Base-by-base conservation (phyloP, 164 flowering plant species). In the Vitis vinifera region DNA sequence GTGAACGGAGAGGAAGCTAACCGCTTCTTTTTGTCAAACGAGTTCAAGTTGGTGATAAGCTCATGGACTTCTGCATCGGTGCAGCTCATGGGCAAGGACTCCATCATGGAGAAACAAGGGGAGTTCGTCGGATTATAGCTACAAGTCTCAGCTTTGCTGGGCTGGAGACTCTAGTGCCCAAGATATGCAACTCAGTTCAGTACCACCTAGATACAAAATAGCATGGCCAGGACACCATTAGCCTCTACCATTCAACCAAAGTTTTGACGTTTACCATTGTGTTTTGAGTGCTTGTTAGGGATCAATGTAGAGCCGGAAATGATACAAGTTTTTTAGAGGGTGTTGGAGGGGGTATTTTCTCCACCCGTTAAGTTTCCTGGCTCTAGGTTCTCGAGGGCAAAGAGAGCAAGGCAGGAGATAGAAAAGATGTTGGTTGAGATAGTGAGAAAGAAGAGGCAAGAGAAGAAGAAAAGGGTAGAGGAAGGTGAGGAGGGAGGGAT, bases 11-110 rank as follows among this genome's bases (percentile, higher is more conserved):
- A 84, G 1, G 84, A 77, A 5, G 97, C 93, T 27, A 90, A 90
- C 55, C 71, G 77, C 29, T 88, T 92, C 70, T 82, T 92, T 67
- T 62, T 88, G 19, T 85, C 94, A 0, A 90, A 87, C 56, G 93
- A 92, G 77, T 88, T 92, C 81, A 89, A 88, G 85, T 68, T 88
- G 19, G 97, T 92, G 64, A 79, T 88, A 9, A 89, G 94, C 79
- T 85, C 97, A 5, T 92, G 94, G 94, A 94, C 94, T 3, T 68
- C 88, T 3, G 63, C 89, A 0, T 80, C 91, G 0, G 93, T 90
- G 23, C 83, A 86, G 70, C 86, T 89, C 16, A 88, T 90, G 93
- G 97, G 97, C 9, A 74, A 31, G 55, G 70, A 86, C 30, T 87
- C 86, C 9, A 92, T 92, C 64, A 90, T 92, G 97, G 84, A 81